Evolutionary conservation across 352 stramenopile genomes (phyloP), one percentile per base, ranked within the genome.

Genomic region (Phytophthora macrochlamydospora): DNA sequence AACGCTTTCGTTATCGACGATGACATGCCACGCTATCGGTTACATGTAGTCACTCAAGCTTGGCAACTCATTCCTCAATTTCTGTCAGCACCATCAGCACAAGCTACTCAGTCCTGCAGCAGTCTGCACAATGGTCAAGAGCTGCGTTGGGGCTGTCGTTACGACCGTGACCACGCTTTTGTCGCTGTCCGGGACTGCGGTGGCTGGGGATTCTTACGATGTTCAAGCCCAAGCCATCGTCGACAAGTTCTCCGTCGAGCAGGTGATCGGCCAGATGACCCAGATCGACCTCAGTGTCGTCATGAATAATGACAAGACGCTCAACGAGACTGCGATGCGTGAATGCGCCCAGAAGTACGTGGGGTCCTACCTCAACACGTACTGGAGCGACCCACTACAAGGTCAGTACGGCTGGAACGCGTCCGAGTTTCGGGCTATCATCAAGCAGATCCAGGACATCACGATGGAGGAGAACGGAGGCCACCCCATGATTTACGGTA

Each of bases 291-390:
- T 97, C 29, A 56, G 44, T 5, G 29, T 30, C n/a, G 6, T 78
- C 33, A 71, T 70, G 33, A 60, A 70, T 28, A 8, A 46, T 6
- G 45, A 33, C 30, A 60, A 91, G 33, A 73, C 64, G 1, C 59
- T 93, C 14, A 86, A 95, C 29, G 67, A 81, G 43, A 76, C 76
- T 5, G 56, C 76, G 1, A 72, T 97, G 32, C 74, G 78, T 24
- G 32, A 73, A 9, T 90, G 84, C 51, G 89, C 89, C 6, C 65
- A 85, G 51, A 63, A 88, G 11, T 78, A 93, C 28, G 75, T 97
- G 43, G 93, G 92, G 0, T 97, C 87, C 30, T 94, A 97, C 53
- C 67, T 98, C 32, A 97, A 97, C 64, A 85, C 81, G 12, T 79
- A 77, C 42, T 76, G 78, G 56, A 60, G 89, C 8, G 51, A 86